Evolutionary conservation across 805 yeast species (phyloP).

Genomic region (Wickerhamomyces rabaulensis): DNA sequence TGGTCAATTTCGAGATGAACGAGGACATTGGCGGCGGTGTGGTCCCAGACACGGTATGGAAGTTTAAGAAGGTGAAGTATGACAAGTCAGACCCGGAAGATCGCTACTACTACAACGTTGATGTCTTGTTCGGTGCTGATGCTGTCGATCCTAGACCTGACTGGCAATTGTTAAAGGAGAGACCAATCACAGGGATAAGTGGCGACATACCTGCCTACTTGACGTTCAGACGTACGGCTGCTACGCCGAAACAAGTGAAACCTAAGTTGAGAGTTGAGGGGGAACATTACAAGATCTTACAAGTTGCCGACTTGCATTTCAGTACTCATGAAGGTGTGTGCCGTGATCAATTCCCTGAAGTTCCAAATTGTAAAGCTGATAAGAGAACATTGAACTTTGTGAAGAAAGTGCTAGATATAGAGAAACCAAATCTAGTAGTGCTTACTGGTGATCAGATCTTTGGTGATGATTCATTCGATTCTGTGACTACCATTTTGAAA

Average conservation of each 20-base stretch:
- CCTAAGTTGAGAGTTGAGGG: constrained; percentile 21
- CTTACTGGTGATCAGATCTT: constrained; percentile 89
- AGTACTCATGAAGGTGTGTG: constrained; percentile 82
- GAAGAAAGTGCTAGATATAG: constrained; percentile 58
- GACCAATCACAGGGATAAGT: constrained; percentile 3
- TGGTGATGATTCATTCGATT: constrained; percentile 76
- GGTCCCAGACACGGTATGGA: constrained; percentile 19
- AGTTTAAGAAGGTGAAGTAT: constrained; percentile 49
- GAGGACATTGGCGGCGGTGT: constrained; percentile 4
- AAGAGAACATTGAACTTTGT: constrained; percentile 52
- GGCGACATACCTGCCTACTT: constrained; percentile 18
- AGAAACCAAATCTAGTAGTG: constrained; percentile 80
- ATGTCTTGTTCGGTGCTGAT: constrained; percentile 66
- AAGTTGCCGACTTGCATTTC: constrained; percentile 88
- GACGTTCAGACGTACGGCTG: constrained; percentile 18
- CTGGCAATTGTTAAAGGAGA: constrained; percentile 41
- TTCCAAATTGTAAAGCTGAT: constrained; percentile 65
- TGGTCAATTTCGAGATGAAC: neutral
- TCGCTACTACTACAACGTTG: constrained; percentile 31
- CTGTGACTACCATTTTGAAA: constrained; percentile 77
- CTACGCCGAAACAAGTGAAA: constrained; percentile 1
- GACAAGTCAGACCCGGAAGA: constrained; percentile 6
- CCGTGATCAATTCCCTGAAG: constrained; percentile 62
- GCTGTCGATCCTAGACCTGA: constrained; percentile 73
- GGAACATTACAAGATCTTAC: constrained; percentile 70